Evolutionary conservation across 192 early-diverging fungal genomes (phyloP).

Genomic region (Coemansia sp.): DNA sequence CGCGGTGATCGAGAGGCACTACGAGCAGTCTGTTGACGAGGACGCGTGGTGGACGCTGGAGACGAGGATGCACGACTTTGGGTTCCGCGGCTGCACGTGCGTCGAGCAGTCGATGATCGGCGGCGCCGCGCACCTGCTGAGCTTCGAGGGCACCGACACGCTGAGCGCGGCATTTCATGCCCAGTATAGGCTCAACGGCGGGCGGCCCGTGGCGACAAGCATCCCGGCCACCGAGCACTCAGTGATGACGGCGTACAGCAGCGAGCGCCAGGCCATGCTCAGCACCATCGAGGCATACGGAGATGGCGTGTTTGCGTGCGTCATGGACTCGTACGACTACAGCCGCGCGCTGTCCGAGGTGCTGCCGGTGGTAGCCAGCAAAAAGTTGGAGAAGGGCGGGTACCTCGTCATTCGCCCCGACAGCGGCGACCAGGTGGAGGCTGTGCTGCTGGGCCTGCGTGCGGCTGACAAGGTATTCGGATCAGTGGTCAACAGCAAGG

Average conservation of each 20-base stretch:
- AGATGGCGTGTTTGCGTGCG: slow-evolving; percentile 73
- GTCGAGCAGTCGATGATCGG: slow-evolving; percentile 87
- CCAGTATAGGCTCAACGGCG: slow-evolving; percentile 73
- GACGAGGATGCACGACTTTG: slow-evolving; percentile 84
- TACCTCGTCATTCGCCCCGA: slow-evolving; percentile 83
- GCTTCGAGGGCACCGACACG: slow-evolving; percentile 81
- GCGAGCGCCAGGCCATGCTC: slow-evolving; percentile 72
- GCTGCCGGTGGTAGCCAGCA: slow-evolving; percentile 64
- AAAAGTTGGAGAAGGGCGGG: slow-evolving; percentile 75
- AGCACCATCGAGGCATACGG: slow-evolving; percentile 69
- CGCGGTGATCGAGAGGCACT: slow-evolving; percentile 61
- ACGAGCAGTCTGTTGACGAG: slow-evolving; percentile 66
- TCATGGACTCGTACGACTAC: slow-evolving; percentile 94
- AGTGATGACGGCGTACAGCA: slow-evolving; percentile 75
- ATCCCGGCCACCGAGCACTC: slow-evolving; percentile 92
- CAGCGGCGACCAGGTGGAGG: slow-evolving; percentile 77
- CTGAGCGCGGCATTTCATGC: slow-evolving; percentile 77
- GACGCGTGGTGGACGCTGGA: slow-evolving; percentile 54
- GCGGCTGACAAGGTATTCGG: slow-evolving; percentile 79
- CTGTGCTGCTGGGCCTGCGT: slow-evolving; percentile 69
- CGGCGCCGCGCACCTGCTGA: slow-evolving; percentile 81
- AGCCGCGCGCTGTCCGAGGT: slow-evolving; percentile 68
- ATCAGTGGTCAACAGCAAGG: slow-evolving; percentile 64
- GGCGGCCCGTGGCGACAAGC: slow-evolving; percentile 70
- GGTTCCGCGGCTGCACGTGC: slow-evolving; percentile 85